Base-by-base conservation (phyloP, 2,329 filamentous ascomycete genomes). In the Apiospora malaysiana region DNA sequence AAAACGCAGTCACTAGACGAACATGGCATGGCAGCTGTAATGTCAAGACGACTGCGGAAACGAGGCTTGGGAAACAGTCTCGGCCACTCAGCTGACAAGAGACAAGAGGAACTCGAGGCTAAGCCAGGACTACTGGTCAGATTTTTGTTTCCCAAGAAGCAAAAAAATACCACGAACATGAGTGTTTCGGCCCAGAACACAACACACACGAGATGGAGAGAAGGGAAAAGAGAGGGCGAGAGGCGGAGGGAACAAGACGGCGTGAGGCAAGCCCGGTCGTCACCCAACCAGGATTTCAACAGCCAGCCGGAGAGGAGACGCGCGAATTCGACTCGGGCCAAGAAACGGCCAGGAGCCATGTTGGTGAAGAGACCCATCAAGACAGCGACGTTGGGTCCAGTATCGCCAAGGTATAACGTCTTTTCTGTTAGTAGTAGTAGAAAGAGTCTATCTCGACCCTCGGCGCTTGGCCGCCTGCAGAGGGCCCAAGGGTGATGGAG, bases 251-350 rank as follows among this genome's bases (percentile, higher is more conserved):
- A 47, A 47, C 18, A n/a, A 6, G 45, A n/a, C 4, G 45, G 27
- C 8, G 51, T 12, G 56, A 63, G 23, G 56, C n/a, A n/a, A n/a
- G n/a, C n/a, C 56, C 5, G 27, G 56, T 14, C 56, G 32, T n/a
- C 32, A 14, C 56, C 56, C 14, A 8, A 12, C 18, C 56, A 21
- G 14, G 49, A 23, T 12, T 12, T 12, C 32, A n/a, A 37, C 6
- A 59, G 7, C 51, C 51, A 59, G 51, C 7, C 51, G 56, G 56
- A 63, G 27, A 37, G 56, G 56, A 63, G 56, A 63, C 56, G 32
- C 2, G 18, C 18, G 32, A 59, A 40, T 6, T 7, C 56, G 16
- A n/a, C 56, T 7, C 56, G 32, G 32, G 56, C 56, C 56, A 63
- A 63, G 56, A n/a, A 63, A 32, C 56, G 56, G 18, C n/a, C 12